Conservation (phyloP, 768 basidiomycete species). For the Mycena indigotica region DNA sequence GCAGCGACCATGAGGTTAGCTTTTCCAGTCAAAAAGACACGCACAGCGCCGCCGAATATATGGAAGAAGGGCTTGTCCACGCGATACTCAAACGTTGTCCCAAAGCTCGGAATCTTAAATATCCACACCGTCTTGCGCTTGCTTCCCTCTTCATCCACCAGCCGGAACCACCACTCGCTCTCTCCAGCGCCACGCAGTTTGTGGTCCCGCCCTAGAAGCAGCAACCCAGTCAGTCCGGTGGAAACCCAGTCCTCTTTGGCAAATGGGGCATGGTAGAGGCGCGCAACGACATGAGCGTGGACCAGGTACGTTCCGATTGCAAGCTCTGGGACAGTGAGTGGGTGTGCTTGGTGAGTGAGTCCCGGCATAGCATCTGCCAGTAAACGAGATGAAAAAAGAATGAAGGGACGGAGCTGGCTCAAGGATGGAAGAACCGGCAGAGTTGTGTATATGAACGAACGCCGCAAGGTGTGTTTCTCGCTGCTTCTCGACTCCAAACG, state of each 20-base stretch:
- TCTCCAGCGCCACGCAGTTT: constrained; percentile 36
- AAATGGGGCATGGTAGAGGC: constrained; percentile 57
- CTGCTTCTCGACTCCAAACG: constrained; percentile 18
- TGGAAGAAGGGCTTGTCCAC: constrained; percentile 93
- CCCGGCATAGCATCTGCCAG: constrained; percentile 13
- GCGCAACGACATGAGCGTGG: constrained; percentile 56
- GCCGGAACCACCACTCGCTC: constrained; percentile 18
- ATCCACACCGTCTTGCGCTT: constrained; percentile 65
- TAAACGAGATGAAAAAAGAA: constrained; percentile 16
- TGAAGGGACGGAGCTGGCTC: background rate
- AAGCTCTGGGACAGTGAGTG: constrained; percentile 41
- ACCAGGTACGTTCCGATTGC: constrained; percentile 44
- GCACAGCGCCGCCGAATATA: constrained; percentile 80
- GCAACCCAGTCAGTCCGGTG: constrained; percentile 59
- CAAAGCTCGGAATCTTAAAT: constrained; percentile 57
- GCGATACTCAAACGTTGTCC: constrained; percentile 58
- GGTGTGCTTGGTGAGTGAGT: constrained; percentile 4
- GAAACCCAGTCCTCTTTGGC: constrained; percentile 54
- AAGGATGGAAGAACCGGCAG: background rate
- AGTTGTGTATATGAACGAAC: constrained; percentile 22
- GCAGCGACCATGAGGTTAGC: constrained; percentile 52
- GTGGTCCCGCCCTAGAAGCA: constrained; percentile 56
- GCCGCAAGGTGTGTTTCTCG: constrained; percentile 15
- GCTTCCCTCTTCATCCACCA: constrained; percentile 9
- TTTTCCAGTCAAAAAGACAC: constrained; percentile 38